These are phyloP conservation scores for Hymenoscyphus fraxineus DNA, from an alignment of 2,329 filamentous ascomycete species.

Conservation along the genomic window DNA sequence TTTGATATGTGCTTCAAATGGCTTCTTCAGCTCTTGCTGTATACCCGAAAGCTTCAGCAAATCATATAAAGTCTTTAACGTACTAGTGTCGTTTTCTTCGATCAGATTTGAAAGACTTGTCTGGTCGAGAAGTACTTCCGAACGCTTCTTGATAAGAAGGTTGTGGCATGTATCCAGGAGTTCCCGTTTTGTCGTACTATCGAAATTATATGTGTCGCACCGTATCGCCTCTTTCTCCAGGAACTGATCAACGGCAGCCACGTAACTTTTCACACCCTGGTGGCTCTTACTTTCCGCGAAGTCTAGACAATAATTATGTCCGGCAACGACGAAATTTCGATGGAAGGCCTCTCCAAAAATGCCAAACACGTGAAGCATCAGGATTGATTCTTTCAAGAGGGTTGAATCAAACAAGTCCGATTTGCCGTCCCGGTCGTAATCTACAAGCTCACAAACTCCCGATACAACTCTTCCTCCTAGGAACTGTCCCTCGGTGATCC, in stretches of 20 bases:
- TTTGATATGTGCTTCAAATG: slow-evolving; percentile 78
- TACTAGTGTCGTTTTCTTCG: slow-evolving; percentile 62
- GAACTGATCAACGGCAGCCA: slow-evolving; percentile 63
- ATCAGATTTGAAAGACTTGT: slow-evolving; percentile 70
- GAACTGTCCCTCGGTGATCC: slow-evolving; percentile 31
- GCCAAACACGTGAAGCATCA: slow-evolving; percentile 80
- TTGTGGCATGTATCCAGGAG: slow-evolving; percentile 71
- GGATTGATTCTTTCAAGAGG: slow-evolving; percentile 70
- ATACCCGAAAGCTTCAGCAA: slow-evolving; percentile 70
- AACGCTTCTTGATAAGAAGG: slow-evolving; percentile 66
- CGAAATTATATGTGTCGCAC: slow-evolving; percentile 77
- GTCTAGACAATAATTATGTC: slow-evolving; percentile 58
- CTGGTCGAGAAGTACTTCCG: slow-evolving; percentile 61
- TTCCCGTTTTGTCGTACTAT: slow-evolving; percentile 75
- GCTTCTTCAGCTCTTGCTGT: slow-evolving; percentile 62
- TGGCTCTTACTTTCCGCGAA: slow-evolving; percentile 66
- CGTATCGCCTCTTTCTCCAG: slow-evolving; percentile 69
- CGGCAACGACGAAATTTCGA: slow-evolving; percentile 64
- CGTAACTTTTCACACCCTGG: slow-evolving; percentile 68
- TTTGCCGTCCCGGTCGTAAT: slow-evolving; percentile 61
- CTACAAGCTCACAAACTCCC: slow-evolving; percentile 74
- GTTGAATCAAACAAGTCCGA: slow-evolving; percentile 54
- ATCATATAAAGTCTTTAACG: slow-evolving; percentile 73
- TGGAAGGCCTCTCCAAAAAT: slow-evolving; percentile 81
- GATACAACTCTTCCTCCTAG: slow-evolving; percentile 40